Conservation (phyloP, 495 filamentous ascomycete species). For the Bryoglossum gracile region DNA sequence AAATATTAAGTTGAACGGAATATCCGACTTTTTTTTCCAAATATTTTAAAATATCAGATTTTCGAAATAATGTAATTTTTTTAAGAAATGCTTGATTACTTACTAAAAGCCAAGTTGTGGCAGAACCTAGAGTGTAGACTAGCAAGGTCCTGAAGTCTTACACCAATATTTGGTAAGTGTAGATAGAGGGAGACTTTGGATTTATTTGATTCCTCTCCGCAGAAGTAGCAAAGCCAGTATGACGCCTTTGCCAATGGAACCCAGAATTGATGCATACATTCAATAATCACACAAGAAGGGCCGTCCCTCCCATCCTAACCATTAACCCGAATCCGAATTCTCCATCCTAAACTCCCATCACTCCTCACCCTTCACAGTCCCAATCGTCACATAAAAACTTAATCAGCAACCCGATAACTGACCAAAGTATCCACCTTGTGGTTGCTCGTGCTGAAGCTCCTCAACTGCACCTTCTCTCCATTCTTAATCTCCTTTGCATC, state of each 20-base stretch:
- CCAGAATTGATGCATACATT: conserved; percentile 1
- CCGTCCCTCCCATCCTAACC: not conserved
- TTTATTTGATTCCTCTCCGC: no score
- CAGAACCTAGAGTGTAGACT: no score
- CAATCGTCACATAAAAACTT: not conserved
- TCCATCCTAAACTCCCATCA: conserved; percentile 3
- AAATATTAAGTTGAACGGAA: no score
- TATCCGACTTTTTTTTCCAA: no score
- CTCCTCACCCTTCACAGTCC: not conserved
- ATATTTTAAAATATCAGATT: no score
- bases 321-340: not conserved
- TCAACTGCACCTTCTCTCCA: conserved; percentile 88
- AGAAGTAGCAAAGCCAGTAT: not conserved
- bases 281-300: no score
- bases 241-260: not conserved
- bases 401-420: conserved; percentile 66
- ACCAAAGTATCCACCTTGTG: conserved; percentile 92
- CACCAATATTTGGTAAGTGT: no score
- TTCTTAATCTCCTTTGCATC: conserved; percentile 97
- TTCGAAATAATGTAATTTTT: no score
- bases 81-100: no score
- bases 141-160: no score
- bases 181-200: no score
- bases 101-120: no score
- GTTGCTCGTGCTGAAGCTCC: conserved; percentile 91